Conservation (phyloP, 192 early-diverging fungal genomes). For the Phlyctochytrium planicorne region DNA sequence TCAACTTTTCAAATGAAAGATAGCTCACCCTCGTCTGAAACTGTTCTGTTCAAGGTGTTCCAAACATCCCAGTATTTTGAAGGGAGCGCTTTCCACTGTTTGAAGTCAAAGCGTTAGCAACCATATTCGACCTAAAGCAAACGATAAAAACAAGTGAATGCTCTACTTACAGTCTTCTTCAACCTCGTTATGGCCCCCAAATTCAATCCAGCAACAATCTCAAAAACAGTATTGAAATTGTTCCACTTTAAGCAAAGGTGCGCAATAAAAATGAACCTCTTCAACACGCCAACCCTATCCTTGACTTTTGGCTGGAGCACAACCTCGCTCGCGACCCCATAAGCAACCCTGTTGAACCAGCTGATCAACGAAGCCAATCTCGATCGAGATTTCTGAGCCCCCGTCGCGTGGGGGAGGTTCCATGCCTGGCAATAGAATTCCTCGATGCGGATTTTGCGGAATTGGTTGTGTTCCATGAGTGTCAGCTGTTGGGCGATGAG, state of each 20-base stretch:
- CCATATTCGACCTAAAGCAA: not conserved
- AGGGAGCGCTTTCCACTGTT: conserved; percentile 53
- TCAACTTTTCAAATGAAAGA: conserved; percentile 38
- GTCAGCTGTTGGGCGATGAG: conserved; percentile 73
- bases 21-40: conserved; percentile 63
- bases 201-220: conserved; percentile 75
- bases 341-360: conserved; percentile 48
- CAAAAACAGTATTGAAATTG: conserved; percentile 73
- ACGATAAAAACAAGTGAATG: conserved; percentile 1
- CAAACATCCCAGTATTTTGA: conserved; percentile 69
- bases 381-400: conserved; percentile 24
- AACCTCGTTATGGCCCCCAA: conserved; percentile 70
- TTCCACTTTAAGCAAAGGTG: conserved; percentile 52
- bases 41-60: conserved; percentile 55
- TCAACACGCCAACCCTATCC: conserved; percentile 42
- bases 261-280: conserved; percentile 60
- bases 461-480: conserved; percentile 70
- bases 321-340: conserved; percentile 54
- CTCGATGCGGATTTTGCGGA: conserved; percentile 59
- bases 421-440: conserved; percentile 57
- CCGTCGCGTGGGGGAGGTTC: conserved; percentile 39
- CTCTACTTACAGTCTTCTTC: conserved; percentile 47
- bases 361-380: conserved; percentile 34
- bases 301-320: conserved; percentile 36
- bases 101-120: not conserved